A percentile compares a stretch with the other conserved stretches of the same genome.
Conservation (phyloP, 805 yeast genomes). For the Cyberlindnera euphorbiiphila region DNA sequence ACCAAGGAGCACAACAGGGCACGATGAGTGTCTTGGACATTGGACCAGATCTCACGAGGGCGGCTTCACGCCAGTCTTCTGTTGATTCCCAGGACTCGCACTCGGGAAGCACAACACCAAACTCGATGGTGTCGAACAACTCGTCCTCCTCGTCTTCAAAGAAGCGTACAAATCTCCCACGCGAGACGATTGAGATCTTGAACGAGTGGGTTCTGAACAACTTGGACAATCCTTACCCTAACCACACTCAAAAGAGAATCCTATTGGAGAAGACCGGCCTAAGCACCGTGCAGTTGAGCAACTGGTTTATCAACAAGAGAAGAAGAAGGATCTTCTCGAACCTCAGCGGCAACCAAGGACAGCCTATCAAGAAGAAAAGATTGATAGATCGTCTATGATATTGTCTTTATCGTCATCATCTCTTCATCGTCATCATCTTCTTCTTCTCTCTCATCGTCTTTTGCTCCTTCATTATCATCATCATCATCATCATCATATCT, state of each 20-base stretch:
- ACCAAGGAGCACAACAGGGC: background rate
- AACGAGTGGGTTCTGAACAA: constrained; percentile 73
- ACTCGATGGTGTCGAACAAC: constrained; percentile 8
- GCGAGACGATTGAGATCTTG: constrained; percentile 68
- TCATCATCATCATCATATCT: background rate
- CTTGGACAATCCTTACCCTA: constrained; percentile 79
- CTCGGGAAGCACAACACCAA: constrained; percentile 5
- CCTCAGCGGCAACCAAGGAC: constrained; percentile 29
- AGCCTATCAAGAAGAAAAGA: constrained; percentile 31
- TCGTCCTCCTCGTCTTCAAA: constrained; percentile 18
- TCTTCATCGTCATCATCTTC: background rate
- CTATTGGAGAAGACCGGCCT: constrained; percentile 70
- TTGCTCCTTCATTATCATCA: background rate
- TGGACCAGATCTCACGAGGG: constrained; percentile 11
- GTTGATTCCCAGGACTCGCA: constrained; percentile 19
- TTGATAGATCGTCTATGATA: constrained; percentile 25
- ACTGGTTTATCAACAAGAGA: constrained; percentile 88
- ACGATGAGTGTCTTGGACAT: constrained; percentile 11
- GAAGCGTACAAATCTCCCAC: constrained; percentile 72
- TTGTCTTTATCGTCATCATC: background rate
- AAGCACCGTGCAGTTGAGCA: constrained; percentile 74
- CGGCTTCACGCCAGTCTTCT: constrained; percentile 19
- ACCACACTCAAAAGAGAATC: constrained; percentile 69
- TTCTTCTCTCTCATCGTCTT: constrained; percentile 4
- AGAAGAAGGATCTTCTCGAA: constrained; percentile 55